A percentile compares a stretch with the other conserved stretches of the same genome.
These are phyloP conservation scores for Septoria petroselini DNA, from an alignment of 2,329 filamentous ascomycete genomes.

Conservation along the genomic window DNA sequence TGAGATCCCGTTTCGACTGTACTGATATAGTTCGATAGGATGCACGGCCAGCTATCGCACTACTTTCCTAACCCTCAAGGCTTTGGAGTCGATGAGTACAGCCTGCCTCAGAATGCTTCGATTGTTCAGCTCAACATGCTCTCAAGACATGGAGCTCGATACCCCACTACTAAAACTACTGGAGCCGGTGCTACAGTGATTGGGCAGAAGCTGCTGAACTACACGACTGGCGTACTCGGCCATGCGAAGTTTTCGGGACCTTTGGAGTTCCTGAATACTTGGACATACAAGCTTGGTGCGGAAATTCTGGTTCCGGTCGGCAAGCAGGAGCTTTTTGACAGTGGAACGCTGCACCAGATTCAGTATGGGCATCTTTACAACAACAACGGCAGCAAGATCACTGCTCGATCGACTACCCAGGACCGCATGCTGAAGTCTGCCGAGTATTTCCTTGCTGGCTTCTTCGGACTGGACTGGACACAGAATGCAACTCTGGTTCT, in stretches of 20 bases:
- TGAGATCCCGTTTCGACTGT: not conserved
- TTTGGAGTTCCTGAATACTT: constrained; percentile 65
- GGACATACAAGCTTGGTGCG: constrained; percentile 65
- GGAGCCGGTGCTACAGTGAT: constrained; percentile 55
- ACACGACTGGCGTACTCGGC: constrained; percentile 38
- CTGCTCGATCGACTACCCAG: constrained; percentile 71
- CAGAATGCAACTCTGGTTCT: constrained; percentile 45
- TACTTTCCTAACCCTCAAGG: constrained; percentile 66
- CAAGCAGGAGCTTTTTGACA: constrained; percentile 58
- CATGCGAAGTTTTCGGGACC: constrained; percentile 54
- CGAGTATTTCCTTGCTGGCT: constrained; percentile 75
- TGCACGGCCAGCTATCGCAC: constrained; percentile 67
- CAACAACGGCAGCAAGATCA: constrained; percentile 68
- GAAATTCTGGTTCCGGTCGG: constrained; percentile 72
- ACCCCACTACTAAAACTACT: constrained; percentile 63
- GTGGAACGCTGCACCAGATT: constrained; percentile 68
- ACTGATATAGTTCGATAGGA: constrained; percentile 19
- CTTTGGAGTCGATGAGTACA: constrained; percentile 71
- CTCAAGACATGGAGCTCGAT: constrained; percentile 69
- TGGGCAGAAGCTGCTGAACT: constrained; percentile 57
- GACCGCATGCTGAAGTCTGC: constrained; percentile 74
- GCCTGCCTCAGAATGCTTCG: constrained; percentile 62
- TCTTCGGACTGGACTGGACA: constrained; percentile 73
- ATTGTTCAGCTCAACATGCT: constrained; percentile 71
- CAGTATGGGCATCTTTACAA: constrained; percentile 66